Conservation (phyloP, 257 asterid species). For the Solanum arcanum region DNA sequence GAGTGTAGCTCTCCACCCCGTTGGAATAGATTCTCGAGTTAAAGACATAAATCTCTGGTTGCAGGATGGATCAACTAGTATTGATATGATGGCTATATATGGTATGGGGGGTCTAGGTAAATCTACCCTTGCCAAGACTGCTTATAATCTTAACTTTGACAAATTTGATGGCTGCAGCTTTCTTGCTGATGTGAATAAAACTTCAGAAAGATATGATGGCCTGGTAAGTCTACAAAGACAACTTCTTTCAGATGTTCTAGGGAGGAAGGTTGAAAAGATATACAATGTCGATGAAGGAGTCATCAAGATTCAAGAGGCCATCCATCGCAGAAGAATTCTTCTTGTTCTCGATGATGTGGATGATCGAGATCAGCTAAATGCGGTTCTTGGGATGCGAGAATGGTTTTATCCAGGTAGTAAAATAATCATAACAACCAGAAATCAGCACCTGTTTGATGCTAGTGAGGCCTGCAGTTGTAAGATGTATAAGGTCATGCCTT, state of each 20-base stretch:
- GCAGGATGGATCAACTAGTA: background rate
- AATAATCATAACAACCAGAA: constrained; percentile 8
- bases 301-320: background rate
- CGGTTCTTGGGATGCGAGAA: background rate
- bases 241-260: constrained; percentile 2
- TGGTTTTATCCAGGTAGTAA: constrained; percentile 11
- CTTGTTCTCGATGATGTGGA: constrained; percentile 12
- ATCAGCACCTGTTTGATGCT: background rate
- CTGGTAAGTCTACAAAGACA: constrained; percentile 3
- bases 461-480: background rate
- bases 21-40: constrained; percentile 7
- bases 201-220: background rate
- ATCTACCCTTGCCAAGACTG: constrained; percentile 1
- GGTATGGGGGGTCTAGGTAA: constrained; percentile 11
- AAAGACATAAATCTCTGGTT: constrained; percentile 2
- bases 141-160: background rate
- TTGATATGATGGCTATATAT: background rate
- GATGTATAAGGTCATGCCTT: background rate
- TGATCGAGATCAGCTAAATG: background rate
- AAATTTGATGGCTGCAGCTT: constrained; percentile 6
- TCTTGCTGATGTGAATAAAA: constrained; percentile 1
- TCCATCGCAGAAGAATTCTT: background rate
- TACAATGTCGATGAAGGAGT: background rate
- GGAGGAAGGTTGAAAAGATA: background rate
- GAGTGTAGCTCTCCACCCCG: background rate